Base-by-base conservation (phyloP, 1,284 basidiomycete species). In the Ustilago tritici region DNA sequence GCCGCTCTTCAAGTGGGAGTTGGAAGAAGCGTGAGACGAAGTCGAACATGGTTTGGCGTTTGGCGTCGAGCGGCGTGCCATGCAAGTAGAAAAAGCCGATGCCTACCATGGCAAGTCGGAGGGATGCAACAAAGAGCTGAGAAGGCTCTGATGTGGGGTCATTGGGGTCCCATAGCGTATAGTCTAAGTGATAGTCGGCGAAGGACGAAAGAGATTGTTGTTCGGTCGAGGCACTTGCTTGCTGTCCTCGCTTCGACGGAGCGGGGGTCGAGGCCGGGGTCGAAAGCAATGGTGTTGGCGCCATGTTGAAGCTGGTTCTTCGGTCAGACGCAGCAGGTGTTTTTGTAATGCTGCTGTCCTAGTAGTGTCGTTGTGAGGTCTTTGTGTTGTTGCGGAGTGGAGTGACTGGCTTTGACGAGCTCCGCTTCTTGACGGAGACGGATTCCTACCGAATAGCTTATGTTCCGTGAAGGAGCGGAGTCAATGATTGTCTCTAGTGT, bases 41-140 rank as follows among this genome's bases (percentile, higher is more conserved):
- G 8, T 70, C 61, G 38, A 80, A 81, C 61, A 81, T 71, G 8
- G 35, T 57, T 0, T 35, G n/a, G 5, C 70, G 67, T 19, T 67
- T 66, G 14, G 50, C 19, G 23, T 60, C 54, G 19, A 82, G 58
- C 2, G 81, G 81, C 0, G 71, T 74, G 59, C 67, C 56, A 58
- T 67, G 65, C 15, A 83, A 78, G 61, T 82, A 80, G 61, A 83
- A 83, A 71, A 83, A 81, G 32, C 81, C 81, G 17, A 79, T 62
- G 5, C 79, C 81, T 3, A 78, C 69, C 69, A 79, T 74, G 47
- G 74, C 69, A 3, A 49, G 36, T 17, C 79, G 70, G 6, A 82
- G 75, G 0, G 63, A 56, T 17, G 65, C 36, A 55, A 80, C 62
- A 60, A 82, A 82, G 15, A 50, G 63, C 3, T 50, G 68, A 0